Percentiles rank a stretch among this genome's conserved stretches.
phyloP scores from a whole-genome alignment of 2,329 filamentous ascomycete species.

The Teratosphaeria viscida region DNA sequence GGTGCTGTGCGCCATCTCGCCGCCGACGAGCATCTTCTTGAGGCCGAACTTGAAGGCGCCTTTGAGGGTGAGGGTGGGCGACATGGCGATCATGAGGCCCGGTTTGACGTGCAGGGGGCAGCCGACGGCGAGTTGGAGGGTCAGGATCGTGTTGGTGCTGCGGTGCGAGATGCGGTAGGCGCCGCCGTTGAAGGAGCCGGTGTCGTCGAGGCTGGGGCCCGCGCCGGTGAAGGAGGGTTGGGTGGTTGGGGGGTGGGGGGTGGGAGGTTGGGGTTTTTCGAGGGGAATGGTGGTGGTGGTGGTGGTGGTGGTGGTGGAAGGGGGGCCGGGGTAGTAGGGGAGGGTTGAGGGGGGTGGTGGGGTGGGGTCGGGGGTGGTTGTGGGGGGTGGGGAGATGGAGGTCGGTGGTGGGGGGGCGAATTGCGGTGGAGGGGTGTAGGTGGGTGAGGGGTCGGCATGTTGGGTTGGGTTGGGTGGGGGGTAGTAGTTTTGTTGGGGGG shows the following conservation, averaged over 20 bases:
- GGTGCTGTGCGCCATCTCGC: constrained; percentile 65
- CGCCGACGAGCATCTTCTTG: constrained; percentile 81
- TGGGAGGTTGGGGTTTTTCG: constrained; percentile 15
- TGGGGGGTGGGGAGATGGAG: constrained; percentile 16
- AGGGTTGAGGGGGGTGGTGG: constrained; percentile 12
- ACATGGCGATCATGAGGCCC: constrained; percentile 92
- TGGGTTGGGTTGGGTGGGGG: constrained; percentile 2
- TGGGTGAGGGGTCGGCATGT: constrained; percentile 8
- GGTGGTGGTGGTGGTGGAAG: constrained; percentile 5
- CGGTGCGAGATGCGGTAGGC: constrained; percentile 88
- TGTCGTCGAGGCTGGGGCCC: constrained; percentile 57
- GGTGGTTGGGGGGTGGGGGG: neutral
- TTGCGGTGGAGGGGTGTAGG: constrained; percentile 18
- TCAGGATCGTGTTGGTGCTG: constrained; percentile 81
- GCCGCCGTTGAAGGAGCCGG: constrained; percentile 95
- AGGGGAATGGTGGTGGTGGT: constrained; percentile 19
- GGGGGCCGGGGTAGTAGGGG: constrained; percentile 29
- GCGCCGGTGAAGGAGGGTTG: constrained; percentile 52
- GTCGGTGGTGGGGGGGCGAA: constrained; percentile 26
- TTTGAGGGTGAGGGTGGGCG: constrained; percentile 71
- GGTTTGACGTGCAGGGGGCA: constrained; percentile 75
- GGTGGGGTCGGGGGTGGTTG: too few relatives aligned
- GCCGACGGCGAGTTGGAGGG: constrained; percentile 78
- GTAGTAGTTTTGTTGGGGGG: neutral
- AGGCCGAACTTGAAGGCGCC: constrained; percentile 75